Evolutionary conservation across 2,329 filamentous ascomycete species (phyloP).

Genomic region (Claviceps africana): DNA sequence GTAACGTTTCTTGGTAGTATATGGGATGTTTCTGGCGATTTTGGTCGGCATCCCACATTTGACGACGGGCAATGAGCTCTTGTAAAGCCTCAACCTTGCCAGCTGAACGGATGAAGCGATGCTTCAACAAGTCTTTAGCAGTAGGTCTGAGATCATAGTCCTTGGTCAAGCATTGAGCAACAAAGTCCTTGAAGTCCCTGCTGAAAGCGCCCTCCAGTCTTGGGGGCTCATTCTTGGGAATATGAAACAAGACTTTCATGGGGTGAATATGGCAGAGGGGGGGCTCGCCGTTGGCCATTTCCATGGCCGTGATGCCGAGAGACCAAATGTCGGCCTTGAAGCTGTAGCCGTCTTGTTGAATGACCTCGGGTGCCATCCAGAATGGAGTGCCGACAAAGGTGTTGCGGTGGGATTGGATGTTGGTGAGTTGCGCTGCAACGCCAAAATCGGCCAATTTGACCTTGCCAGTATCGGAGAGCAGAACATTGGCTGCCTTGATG

Average conservation of each 20-base stretch:
- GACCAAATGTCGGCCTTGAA: slow-evolving; percentile 94
- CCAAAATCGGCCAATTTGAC: slow-evolving; percentile 97
- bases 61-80: slow-evolving; percentile 71
- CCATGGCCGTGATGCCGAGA: slow-evolving; percentile 79
- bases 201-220: slow-evolving; percentile 75
- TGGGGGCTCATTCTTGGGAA: slow-evolving; percentile 77
- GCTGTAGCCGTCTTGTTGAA: slow-evolving; percentile 69
- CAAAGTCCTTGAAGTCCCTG: slow-evolving; percentile 86
- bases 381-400: slow-evolving; percentile 96
- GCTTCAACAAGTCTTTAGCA: slow-evolving; percentile 74
- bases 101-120: slow-evolving; percentile 75
- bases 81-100: slow-evolving; percentile 80
- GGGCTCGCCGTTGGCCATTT: slow-evolving; percentile 80
- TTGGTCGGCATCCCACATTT: slow-evolving; percentile 65
- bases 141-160: slow-evolving; percentile 73
- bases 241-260: slow-evolving; percentile 87
- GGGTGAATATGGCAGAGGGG: slow-evolving; percentile 74
- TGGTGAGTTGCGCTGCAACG: slow-evolving; percentile 88
- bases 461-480: slow-evolving; percentile 80
- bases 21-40: slow-evolving; percentile 56
- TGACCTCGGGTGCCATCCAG: slow-evolving; percentile 94
- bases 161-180: slow-evolving; percentile 81
- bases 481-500: slow-evolving; percentile 89
- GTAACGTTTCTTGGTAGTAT: slow-evolving; percentile 88
- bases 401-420: slow-evolving; percentile 93